Base-by-base conservation (phyloP, 768 basidiomycete species). In the Gyrodon lividus region DNA sequence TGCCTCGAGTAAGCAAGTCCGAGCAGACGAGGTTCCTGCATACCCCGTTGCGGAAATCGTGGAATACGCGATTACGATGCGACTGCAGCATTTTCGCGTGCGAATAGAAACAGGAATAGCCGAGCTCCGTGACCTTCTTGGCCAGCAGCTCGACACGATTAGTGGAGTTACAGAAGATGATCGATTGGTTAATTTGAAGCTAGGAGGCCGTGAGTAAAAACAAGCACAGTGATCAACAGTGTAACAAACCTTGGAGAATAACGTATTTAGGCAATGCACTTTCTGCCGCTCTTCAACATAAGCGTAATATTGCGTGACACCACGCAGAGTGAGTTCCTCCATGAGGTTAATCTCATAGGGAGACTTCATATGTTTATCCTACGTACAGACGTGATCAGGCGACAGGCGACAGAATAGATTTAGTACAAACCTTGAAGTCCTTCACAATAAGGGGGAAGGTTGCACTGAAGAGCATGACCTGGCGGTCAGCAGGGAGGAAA, bases 111-210 rank as follows among this genome's bases (percentile, higher is more conserved):
- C 96, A 99, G 39, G 96, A 99, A 70, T 98, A 99, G 58, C 96
- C 96, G 47, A 98, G 87, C 66, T 99, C 97, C 12, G 96, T 99
- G 62, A 99, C 93, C 76, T 99, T 99, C 77, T 98, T 98, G 55
- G 96, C 96, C 61, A 99, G 82, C 43, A 99, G 88, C 74, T 99
- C 96, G 75, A 99, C 96, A 52, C 96, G 93, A 78, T 98, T 97
- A 64, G 96, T 99, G 58, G 96, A 98, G 79, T 99, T 99, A 76
- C 96, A 99, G 75, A 99, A 99, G 68, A 99, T 99, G 74, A 99
- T 98, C 53, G 96, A 98, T 75, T 99, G 96, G 75, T 99, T 99
- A 79, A 99, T 99, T 95, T 98, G 96, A 45, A 99, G 84, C 92
- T 98, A 67, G 12, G 33, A 51, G 42, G 37, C 17, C 17, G 44